phyloP scores from a whole-genome alignment of 768 basidiomycete species.

The Pisolithus sp. region DNA sequence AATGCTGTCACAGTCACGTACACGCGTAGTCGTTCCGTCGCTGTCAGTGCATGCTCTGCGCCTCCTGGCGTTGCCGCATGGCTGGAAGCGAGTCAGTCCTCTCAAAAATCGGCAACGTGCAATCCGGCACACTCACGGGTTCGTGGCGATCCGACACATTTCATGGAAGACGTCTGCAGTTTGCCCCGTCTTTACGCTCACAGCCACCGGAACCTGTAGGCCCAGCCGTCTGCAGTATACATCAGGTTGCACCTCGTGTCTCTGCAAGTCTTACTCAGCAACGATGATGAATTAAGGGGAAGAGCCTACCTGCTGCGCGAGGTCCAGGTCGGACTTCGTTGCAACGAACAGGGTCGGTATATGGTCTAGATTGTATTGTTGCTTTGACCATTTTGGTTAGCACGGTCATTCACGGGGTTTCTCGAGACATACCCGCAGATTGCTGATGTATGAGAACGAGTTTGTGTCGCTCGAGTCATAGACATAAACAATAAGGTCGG shows the following conservation, averaged over 20 bases:
- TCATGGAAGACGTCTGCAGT: conserved; percentile 83
- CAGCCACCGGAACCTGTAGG: conserved; percentile 91
- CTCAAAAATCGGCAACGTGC: conserved; percentile 2
- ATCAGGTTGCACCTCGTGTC: conserved; percentile 98
- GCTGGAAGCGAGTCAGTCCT: conserved; percentile 28
- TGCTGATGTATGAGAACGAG: conserved; percentile 97
- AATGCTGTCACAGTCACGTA: conserved; percentile 70
- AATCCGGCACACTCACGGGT: conserved; percentile 55
- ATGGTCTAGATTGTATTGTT: conserved; percentile 94
- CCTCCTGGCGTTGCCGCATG: conserved; percentile 73
- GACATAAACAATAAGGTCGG: conserved; percentile 93
- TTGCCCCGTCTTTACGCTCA: conserved; percentile 83
- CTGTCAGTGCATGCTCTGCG: conserved; percentile 69
- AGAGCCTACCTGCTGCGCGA: conserved; percentile 71
- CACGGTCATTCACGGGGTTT: not conserved
- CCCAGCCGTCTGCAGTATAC: conserved; percentile 88
- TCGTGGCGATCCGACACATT: conserved; percentile 78
- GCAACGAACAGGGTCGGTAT: conserved; percentile 96
- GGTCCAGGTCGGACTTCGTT: conserved; percentile 97
- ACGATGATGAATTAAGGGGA: conserved; percentile 2
- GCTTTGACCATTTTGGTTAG: conserved; percentile 43
- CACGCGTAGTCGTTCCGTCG: conserved; percentile 60
- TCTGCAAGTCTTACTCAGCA: conserved; percentile 35
- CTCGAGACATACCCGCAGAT: conserved; percentile 64
- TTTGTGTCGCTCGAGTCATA: conserved; percentile 98